A percentile compares a stretch with the other conserved stretches of the same genome.
These are phyloP conservation scores for Phaeoacremonium minimum DNA, from an alignment of 2,329 filamentous ascomycete species.

Conservation along the genomic window DNA sequence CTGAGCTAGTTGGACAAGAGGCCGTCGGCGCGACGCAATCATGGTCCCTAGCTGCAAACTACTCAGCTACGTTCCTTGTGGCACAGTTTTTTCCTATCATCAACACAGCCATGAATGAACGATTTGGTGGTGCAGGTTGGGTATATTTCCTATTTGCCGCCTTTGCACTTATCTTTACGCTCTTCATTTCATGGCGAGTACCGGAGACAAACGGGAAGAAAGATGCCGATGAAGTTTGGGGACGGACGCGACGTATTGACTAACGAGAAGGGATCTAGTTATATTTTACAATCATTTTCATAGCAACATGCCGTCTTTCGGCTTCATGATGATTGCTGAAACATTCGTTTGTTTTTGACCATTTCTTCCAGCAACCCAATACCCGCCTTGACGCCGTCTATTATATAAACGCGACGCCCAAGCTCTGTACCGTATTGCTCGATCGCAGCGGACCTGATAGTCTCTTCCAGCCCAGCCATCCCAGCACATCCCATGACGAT, in stretches of 20 bases:
- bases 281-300: too few species aligned
- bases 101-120: constrained; percentile 65
- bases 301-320: too few species aligned
- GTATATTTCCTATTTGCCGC: constrained; percentile 90
- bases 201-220: constrained; percentile 87
- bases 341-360: constrained; percentile 36
- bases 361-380: constrained; percentile 57
- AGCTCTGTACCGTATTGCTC: constrained; percentile 58
- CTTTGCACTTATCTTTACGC: constrained; percentile 62
- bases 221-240: constrained; percentile 89
- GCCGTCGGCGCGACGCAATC: constrained; percentile 90
- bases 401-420: constrained; percentile 56
- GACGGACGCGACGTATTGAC: constrained; percentile 53
- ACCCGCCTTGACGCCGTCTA: constrained; percentile 77
- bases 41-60: constrained; percentile 83
- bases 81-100: constrained; percentile 92
- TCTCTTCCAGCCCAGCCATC: constrained; percentile 80
- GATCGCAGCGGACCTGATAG: constrained; percentile 65
- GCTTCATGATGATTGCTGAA: constrained; percentile 16
- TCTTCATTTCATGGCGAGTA: constrained; percentile 70
- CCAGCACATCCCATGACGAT: constrained; percentile 87
- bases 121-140: constrained; percentile 66
- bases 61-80: constrained; percentile 85
- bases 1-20: constrained; percentile 84
- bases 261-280: constrained; percentile 20